Conservation (phyloP, 1,284 basidiomycete species). For the Austroboletus olivaceoglutinosus region DNA sequence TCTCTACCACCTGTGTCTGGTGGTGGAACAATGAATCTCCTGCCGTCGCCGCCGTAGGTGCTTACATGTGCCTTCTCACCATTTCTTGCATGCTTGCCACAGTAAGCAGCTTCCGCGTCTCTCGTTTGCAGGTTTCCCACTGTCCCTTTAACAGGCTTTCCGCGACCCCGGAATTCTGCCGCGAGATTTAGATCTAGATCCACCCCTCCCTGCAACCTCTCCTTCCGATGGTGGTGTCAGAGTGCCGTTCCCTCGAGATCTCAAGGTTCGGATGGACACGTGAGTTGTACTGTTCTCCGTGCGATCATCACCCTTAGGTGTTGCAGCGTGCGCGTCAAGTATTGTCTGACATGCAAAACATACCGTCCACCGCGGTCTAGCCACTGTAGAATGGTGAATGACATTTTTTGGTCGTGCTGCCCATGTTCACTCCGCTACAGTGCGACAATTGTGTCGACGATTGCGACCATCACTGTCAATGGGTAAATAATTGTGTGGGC, state of each 20-base stretch:
- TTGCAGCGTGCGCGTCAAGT: conserved; percentile 80
- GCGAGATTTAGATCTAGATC: conserved; percentile 78
- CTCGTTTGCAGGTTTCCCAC: neutral
- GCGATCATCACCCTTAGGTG: neutral
- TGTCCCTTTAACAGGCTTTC: conserved; percentile 50
- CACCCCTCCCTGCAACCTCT: conserved; percentile 63
- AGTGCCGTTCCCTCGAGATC: conserved; percentile 74
- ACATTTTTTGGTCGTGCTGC: conserved; percentile 1
- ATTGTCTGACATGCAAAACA: conserved; percentile 85
- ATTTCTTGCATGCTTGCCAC: conserved; percentile 76
- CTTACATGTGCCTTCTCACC: conserved; percentile 76
- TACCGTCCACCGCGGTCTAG: conserved; percentile 90
- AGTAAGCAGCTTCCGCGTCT: conserved; percentile 41
- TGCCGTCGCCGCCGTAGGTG: conserved; percentile 71
- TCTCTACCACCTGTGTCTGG: conserved; percentile 83
- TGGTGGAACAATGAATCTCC: conserved; percentile 78
- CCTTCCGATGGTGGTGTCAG: conserved; percentile 60
- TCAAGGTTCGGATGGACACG: conserved; percentile 76
- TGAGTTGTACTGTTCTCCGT: conserved; percentile 40
- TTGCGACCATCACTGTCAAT: conserved; percentile 90
- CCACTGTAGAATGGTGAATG: conserved; percentile 84
- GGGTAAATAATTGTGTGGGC: conserved; percentile 93
- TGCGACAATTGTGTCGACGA: conserved; percentile 95
- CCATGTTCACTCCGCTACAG: conserved; percentile 37
- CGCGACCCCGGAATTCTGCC: conserved; percentile 90